These are phyloP conservation scores for Citrus unshiu DNA, from an alignment of 345 rosid genomes.

Conservation along the genomic window DNA sequence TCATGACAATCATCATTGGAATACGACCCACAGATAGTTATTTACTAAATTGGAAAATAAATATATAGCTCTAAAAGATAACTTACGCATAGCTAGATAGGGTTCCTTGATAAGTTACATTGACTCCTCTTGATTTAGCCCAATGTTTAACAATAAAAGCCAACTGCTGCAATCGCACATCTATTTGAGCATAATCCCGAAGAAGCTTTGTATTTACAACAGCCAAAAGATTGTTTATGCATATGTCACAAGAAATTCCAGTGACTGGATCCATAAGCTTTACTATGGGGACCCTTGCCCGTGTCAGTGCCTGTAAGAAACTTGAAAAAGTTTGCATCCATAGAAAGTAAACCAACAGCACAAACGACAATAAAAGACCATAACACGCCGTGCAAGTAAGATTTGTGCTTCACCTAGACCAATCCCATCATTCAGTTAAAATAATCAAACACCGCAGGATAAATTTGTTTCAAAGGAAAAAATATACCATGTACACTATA, in stretches of 20 bases:
- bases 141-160: slow-evolving; percentile 93
- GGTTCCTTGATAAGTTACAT: slow-evolving; percentile 95
- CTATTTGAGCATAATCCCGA: slow-evolving; percentile 74
- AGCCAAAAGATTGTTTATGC: slow-evolving; percentile 90
- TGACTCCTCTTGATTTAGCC: slow-evolving; percentile 96
- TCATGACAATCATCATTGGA: slow-evolving; percentile 3
- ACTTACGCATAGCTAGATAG: slow-evolving; percentile 99
- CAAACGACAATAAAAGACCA: not conserved
- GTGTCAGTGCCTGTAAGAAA: slow-evolving; percentile 67
- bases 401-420: not conserved
- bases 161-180: slow-evolving; percentile 76
- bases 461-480: not conserved
- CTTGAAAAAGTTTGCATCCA: slow-evolving; percentile 2
- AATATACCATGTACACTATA: not conserved
- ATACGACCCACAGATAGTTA: not conserved
- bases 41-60: slow-evolving; percentile 8
- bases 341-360: not conserved
- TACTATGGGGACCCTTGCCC: slow-evolving; percentile 96
- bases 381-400: not conserved
- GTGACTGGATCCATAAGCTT: slow-evolving; percentile 96
- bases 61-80: slow-evolving; percentile 3
- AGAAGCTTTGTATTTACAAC: slow-evolving; percentile 97
- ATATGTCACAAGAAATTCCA: slow-evolving; percentile 92
- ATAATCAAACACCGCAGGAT: not conserved
- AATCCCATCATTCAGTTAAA: not conserved